These are phyloP conservation scores for Marsdenia floribunda DNA, from an alignment of 257 asterid genomes.

Conservation along the genomic window DNA sequence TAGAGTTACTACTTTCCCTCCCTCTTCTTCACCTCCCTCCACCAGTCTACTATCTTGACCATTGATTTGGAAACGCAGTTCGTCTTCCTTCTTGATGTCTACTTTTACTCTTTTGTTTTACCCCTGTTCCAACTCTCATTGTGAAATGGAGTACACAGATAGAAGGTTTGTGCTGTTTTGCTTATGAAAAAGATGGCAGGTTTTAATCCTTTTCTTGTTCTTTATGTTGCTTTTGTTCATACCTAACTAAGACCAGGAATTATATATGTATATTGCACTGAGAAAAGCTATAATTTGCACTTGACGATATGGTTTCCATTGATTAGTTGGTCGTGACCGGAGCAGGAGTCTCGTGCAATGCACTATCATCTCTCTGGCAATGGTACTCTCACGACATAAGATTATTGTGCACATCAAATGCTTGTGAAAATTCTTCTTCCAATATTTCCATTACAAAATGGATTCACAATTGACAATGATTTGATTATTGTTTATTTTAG, in stretches of 20 bases:
- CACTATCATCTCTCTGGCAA: neutral
- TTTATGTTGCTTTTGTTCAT: too few species aligned
- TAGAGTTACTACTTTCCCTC: too few species aligned
- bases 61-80: neutral
- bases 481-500: too few species aligned
- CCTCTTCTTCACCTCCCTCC: neutral
- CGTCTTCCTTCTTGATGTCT: conserved; percentile 29
- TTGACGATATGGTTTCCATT: neutral
- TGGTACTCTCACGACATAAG: neutral
- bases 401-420: conserved; percentile 18
- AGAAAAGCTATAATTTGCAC: neutral
- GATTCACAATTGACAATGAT: too few species aligned
- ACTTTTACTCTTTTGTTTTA: conserved; percentile 27
- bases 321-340: neutral
- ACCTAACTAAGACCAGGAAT: too few species aligned
- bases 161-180: too few species aligned
- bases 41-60: neutral
- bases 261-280: neutral
- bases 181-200: too few species aligned
- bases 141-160: too few species aligned
- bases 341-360: neutral
- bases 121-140: too few species aligned
- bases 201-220: too few species aligned
- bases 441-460: too few species aligned
- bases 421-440: conserved; percentile 14